Conservation (phyloP, 2,329 filamentous ascomycete species). For the Aspergillus sp. region DNA sequence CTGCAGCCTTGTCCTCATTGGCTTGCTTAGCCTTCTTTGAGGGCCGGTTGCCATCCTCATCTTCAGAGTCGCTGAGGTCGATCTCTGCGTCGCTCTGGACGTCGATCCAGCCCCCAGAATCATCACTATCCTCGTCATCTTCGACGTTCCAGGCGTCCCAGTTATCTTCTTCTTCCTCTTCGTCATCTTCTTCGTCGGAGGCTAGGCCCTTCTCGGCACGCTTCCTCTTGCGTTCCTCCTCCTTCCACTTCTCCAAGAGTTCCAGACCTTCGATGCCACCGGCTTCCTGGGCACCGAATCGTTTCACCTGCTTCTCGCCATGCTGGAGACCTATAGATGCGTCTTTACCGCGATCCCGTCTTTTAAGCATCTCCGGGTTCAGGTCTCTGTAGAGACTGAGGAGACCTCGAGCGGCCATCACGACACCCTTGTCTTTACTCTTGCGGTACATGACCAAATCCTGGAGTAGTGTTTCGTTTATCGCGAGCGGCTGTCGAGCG, state of each 20-base stretch:
- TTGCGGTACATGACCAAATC: constrained; percentile 95
- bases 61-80: constrained; percentile 72
- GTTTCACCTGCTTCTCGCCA: constrained; percentile 74
- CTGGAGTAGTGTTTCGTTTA: constrained; percentile 93
- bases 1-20: constrained; percentile 32
- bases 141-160: constrained; percentile 67
- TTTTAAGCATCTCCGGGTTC: constrained; percentile 84
- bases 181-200: constrained; percentile 63
- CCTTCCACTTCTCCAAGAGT: constrained; percentile 89
- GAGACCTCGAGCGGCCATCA: constrained; percentile 95
- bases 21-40: constrained; percentile 67
- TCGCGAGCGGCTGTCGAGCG: constrained; percentile 88
- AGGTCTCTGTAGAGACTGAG: constrained; percentile 90
- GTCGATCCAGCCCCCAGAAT: constrained; percentile 91
- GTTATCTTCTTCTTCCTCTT: constrained; percentile 64
- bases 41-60: constrained; percentile 65
- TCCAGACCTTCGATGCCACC: constrained; percentile 92
- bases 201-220: constrained; percentile 70
- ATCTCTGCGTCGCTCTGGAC: constrained; percentile 82
- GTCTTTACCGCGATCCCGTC: constrained; percentile 87
- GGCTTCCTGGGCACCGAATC: constrained; percentile 79
- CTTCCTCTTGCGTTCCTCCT: constrained; percentile 79
- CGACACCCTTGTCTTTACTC: constrained; percentile 98
- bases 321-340: constrained; percentile 80
- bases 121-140: constrained; percentile 62